phyloP scores from a whole-genome alignment of 2,329 filamentous ascomycete genomes.

The Fusarium albosuccineum region DNA sequence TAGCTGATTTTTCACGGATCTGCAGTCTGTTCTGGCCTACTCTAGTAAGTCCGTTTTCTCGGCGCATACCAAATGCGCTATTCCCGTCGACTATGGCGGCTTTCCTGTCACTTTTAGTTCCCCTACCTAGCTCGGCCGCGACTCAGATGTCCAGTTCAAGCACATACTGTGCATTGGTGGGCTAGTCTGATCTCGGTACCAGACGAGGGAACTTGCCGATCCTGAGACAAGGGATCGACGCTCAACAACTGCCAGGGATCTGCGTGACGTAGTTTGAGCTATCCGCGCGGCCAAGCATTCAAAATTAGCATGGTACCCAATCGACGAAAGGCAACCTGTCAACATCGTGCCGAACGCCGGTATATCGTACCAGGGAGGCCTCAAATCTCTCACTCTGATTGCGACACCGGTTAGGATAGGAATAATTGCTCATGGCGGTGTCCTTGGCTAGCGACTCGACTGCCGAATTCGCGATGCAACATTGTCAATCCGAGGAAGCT shows the following conservation, averaged over 20 bases:
- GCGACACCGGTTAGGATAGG: neutral
- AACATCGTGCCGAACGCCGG: constrained; percentile 11
- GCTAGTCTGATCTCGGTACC: constrained; percentile 13
- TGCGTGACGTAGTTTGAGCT: constrained; percentile 25
- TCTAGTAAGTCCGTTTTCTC: constrained; percentile 12
- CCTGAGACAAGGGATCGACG: constrained; percentile 31
- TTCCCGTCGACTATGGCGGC: constrained; percentile 28
- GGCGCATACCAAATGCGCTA: constrained; percentile 17
- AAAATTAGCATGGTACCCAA: constrained; percentile 8
- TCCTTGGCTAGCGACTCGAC: neutral
- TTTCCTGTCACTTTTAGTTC: constrained; percentile 15
- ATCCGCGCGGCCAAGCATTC: constrained; percentile 13
- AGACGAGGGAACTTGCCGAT: constrained; percentile 25
- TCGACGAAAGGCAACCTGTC: constrained; percentile 13
- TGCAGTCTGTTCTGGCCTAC: constrained; percentile 10
- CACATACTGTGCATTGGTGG: constrained; percentile 8
- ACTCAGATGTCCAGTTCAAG: constrained; percentile 1
- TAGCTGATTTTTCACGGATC: constrained; percentile 13
- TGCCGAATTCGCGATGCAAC: constrained; percentile 3
- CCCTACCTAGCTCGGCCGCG: neutral
- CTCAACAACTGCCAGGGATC: constrained; percentile 11
- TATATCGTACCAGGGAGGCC: constrained; percentile 9
- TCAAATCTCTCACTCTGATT: constrained; percentile 5
- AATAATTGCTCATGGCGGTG: constrained; percentile 10
- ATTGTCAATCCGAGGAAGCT: neutral